Evolutionary conservation across 768 basidiomycete genomes (phyloP).

Genomic region (Cystobasidium tubakii): DNA sequence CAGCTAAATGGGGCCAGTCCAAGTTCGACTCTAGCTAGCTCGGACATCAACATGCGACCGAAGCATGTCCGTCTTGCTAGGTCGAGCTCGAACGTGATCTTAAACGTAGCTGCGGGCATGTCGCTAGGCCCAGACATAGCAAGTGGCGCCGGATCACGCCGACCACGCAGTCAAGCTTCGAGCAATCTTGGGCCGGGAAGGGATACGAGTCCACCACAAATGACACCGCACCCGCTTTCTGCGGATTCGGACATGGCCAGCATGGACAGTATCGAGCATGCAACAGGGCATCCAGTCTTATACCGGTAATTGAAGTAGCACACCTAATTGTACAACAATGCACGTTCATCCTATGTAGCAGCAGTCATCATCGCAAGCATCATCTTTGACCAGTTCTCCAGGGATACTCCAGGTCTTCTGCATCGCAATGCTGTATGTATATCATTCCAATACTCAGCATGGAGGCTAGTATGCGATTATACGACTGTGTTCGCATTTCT

Average conservation of each 20-base stretch:
- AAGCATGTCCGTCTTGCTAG: background rate
- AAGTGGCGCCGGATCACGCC: background rate
- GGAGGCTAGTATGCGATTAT: too few species aligned
- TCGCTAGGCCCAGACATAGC: background rate
- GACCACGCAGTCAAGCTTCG: background rate
- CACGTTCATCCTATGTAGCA: too few species aligned
- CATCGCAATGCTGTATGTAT: too few species aligned
- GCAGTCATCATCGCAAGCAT: too few species aligned
- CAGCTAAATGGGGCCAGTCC: background rate
- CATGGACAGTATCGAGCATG: background rate
- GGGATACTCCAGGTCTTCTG: too few species aligned
- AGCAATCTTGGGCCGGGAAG: background rate
- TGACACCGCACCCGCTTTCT: background rate
- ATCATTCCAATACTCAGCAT: too few species aligned
- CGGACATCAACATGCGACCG: background rate
- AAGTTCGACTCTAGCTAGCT: background rate
- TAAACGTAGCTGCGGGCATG: background rate
- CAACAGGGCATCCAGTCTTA: too few species aligned
- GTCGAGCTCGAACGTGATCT: constrained; percentile 11
- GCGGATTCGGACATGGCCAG: background rate
- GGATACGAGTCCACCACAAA: background rate
- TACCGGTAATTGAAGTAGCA: too few species aligned
- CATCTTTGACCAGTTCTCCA: too few species aligned
- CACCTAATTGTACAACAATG: too few species aligned
- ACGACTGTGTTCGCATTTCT: background rate